These are phyloP conservation scores for Diplodia mutila DNA, from an alignment of 2,329 filamentous ascomycete species.

Conservation along the genomic window DNA sequence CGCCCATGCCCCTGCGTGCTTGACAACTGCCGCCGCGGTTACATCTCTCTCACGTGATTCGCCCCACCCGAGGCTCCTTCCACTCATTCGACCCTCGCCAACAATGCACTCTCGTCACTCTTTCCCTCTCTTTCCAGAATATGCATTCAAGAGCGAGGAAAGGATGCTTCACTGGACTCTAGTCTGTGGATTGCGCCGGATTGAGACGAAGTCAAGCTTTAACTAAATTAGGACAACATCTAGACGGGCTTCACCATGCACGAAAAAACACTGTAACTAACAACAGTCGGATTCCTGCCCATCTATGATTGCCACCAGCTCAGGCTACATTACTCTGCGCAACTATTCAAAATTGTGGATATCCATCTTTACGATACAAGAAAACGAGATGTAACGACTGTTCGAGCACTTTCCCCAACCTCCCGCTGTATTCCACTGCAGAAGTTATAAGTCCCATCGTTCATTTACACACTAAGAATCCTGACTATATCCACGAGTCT, in stretches of 20 bases:
- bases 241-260: no score
- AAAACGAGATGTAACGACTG: background rate
- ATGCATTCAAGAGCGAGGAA: no score
- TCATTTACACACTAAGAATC: background rate
- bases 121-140: background rate
- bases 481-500: background rate
- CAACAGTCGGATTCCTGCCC: background rate
- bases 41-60: background rate
- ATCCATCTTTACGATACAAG: conserved; percentile 5
- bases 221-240: no score
- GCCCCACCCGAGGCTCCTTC: background rate
- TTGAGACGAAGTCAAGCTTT: no score
- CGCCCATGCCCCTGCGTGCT: background rate
- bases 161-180: no score
- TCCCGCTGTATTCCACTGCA: background rate
- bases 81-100: background rate
- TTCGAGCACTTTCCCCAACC: background rate
- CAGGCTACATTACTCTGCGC: background rate
- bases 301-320: background rate
- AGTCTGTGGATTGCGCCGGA: no score
- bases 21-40: background rate
- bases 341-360: background rate
- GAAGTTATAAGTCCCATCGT: background rate
- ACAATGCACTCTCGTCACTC: background rate
- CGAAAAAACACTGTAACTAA: no score